Evolutionary conservation across 2,329 filamentous ascomycete genomes (phyloP).

Genomic region (Cladosporium colombiae): DNA sequence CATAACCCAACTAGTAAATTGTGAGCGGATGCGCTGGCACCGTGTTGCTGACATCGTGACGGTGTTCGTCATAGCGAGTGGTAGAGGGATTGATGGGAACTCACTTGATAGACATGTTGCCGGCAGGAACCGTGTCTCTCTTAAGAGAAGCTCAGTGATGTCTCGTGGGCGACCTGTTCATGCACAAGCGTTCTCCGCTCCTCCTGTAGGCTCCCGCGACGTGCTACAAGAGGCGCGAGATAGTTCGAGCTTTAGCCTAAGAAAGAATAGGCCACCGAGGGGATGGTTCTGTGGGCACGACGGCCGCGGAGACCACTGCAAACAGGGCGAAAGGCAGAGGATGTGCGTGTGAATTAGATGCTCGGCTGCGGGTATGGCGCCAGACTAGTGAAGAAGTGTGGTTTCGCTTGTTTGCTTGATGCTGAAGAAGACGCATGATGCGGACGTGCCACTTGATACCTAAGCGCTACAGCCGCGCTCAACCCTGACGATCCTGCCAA

Average conservation of each 20-base stretch:
- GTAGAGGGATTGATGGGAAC: not conserved
- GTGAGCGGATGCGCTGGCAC: constrained; percentile 23
- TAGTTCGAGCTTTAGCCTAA: constrained; percentile 12
- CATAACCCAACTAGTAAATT: constrained; percentile 79
- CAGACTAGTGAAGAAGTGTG: constrained; percentile 5
- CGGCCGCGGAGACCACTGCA: constrained; percentile 12
- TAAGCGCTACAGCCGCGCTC: constrained; percentile 4
- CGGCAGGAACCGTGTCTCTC: constrained; percentile 10
- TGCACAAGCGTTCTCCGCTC: constrained; percentile 17
- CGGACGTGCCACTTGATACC: not conserved
- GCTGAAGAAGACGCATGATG: constrained; percentile 2
- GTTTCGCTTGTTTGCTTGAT: constrained; percentile 5
- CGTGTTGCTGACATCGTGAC: not conserved
- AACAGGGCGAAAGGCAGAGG: not conserved
- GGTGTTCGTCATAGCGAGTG: constrained; percentile 12
- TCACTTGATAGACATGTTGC: constrained; percentile 32
- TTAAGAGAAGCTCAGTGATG: not conserved
- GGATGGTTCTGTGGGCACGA: not conserved
- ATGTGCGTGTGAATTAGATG: not conserved
- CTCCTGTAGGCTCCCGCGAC: constrained; percentile 14
- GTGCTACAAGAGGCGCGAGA: constrained; percentile 17
- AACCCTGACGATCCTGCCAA: not conserved
- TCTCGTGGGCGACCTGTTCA: constrained; percentile 6
- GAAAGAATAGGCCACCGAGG: constrained; percentile 10
- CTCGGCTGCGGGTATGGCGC: constrained; percentile 13